Evolutionary conservation across 768 basidiomycete genomes (phyloP), one percentile per base, ranked within the genome.

Genomic region (Russula foetens): DNA sequence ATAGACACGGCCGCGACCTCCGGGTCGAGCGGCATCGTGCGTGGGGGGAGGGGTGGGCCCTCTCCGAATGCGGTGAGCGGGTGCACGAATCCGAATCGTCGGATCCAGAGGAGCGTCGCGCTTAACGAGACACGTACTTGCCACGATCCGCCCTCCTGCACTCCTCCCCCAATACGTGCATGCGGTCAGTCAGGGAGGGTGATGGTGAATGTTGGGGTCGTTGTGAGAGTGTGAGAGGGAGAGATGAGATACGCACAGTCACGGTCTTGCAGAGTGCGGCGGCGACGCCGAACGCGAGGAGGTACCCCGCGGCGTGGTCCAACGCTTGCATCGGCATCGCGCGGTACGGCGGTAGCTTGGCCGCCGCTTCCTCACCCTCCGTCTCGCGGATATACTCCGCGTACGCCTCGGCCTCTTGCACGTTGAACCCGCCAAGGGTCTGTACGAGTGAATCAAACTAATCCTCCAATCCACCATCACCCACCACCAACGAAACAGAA

Each of bases 371-470:
- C 5, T 56, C 54, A 2, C 69, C 71, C 3, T 15, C 43, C 29
- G 53, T 56, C 38, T 53, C 53, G 19, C 54, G 48, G 15, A 58
- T 59, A 56, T 69, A 79, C 9, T 67, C 59, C 0, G 72, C 71
- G 61, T 75, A 81, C 2, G 80, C 80, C 52, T 76, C 71, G 2
- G 74, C 81, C 70, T 86, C 84, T 7, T 79, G 79, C n/a, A 72
- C 66, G 54, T 84, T 84, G 69, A 84, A 81, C 0, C 84, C 84
- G 0, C 77, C 78, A 2, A 81, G 81, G 0, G 81, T 84, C 70
- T 86, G 84, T 0, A 84, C 81, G 2, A 85, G 72, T 1, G 84
- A 85, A 65, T 86, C 84, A 58, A 85, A 85, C 83, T 84, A 61
- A 6, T n/a, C 6, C 35, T 23, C 8, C 57, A 7, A 28, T 9